Base-by-base conservation (phyloP, 2,329 filamentous ascomycete genomes). In the Penicillium vulpinum region DNA sequence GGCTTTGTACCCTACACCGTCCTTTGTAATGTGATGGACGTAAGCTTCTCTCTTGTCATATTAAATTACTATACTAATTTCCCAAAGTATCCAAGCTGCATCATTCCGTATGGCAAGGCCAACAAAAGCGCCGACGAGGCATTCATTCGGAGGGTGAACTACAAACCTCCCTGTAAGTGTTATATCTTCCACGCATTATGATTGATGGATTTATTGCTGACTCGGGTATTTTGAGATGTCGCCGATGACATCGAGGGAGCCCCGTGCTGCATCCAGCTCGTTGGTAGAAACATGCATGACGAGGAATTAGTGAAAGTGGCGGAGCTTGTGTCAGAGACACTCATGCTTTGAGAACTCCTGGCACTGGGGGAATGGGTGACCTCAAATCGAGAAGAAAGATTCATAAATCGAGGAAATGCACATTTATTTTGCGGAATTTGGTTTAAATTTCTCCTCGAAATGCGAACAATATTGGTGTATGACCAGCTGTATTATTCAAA, bases 1-100 rank as follows among this genome's bases (percentile, higher is more conserved):
- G 65, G 63, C 2, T 54, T 61, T 24, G 43, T 54, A 15, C 50
- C 59, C 15, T 66, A 66, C 31, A 83, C 82, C 0, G 67, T 77
- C 21, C 58, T 84, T 41, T 73, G 75, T 61, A 85, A 84, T 57
- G 35, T 83, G 6, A 59, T 83, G 6, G 79, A 84, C 65, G 79
- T 79, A 64, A 70, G 77, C 72, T 33, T 6, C 22, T 1, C 13
- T 26, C 4, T 31, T 6, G 5, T 39, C 8, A 1, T 7, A 16
- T 31, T 4, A 31, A 3, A 9, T 8, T 5, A 8, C 33, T 60
- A 21, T 40, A 21, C 29, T 49, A 7, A 16, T 7, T 1, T 1
- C 7, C 41, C 22, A 15, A 54, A 81, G 76, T 82, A 79, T 62
- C 81, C 81, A 2, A 75, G 78, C 1, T 78, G 75, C 2, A 75